Evolutionary conservation across 768 basidiomycete species (phyloP).

Genomic region (Boletus bicolor): DNA sequence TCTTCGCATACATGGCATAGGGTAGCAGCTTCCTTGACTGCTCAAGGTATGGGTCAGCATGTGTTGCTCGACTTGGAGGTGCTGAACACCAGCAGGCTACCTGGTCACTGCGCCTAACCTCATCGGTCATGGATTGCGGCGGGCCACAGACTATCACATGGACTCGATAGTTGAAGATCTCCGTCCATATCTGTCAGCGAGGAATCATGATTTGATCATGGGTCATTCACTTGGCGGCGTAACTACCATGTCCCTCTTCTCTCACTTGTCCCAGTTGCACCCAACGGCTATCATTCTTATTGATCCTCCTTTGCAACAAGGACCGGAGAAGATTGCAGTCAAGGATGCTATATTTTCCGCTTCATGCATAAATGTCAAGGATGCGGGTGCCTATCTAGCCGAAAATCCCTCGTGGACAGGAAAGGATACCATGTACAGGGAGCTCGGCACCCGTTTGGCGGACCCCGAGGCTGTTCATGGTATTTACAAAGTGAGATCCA

Average conservation of each 20-base stretch:
- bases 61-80: background rate
- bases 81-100: slow-evolving; percentile 11
- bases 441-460: background rate
- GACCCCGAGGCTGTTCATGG: background rate
- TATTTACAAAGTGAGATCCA: background rate
- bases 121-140: background rate
- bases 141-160: background rate
- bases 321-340: background rate
- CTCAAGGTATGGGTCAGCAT: slow-evolving; percentile 12
- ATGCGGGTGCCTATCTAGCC: background rate
- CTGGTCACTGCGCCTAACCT: slow-evolving; percentile 22
- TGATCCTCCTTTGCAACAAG: background rate
- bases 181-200: slow-evolving; percentile 7
- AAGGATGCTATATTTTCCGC: background rate
- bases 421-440: background rate
- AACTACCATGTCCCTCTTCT: slow-evolving; percentile 15
- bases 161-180: slow-evolving; percentile 12
- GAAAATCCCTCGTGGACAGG: background rate
- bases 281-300: background rate
- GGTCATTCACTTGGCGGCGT: slow-evolving; percentile 19
- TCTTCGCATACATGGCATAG: slow-evolving; percentile 19
- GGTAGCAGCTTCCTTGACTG: slow-evolving; percentile 1
- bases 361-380: background rate
- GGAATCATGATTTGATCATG: slow-evolving; percentile 15
- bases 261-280: background rate